Evolutionary conservation across 176 grass and related monocot species (phyloP).

Genomic region (Olyra latifolia): DNA sequence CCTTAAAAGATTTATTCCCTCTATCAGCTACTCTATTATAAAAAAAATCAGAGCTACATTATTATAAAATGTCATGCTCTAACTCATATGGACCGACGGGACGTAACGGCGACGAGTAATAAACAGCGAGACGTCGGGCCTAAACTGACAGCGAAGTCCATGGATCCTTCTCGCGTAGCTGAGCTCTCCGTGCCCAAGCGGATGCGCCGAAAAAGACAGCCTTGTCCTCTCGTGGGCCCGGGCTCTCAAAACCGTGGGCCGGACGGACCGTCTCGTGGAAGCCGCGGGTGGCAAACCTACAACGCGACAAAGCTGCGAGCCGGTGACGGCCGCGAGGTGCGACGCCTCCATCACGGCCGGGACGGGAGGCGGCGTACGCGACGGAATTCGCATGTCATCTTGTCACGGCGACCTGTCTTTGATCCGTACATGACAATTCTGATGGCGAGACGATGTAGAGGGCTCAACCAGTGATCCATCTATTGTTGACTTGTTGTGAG

Average conservation of each 20-base stretch:
- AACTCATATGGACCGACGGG: background rate
- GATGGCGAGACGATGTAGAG: slow-evolving; percentile 23
- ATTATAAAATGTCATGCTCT: no score
- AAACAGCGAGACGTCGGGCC: background rate
- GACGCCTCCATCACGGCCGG: background rate
- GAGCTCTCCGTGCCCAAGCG: background rate
- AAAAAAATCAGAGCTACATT: no score
- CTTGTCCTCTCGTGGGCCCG: background rate
- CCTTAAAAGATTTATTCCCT: no score
- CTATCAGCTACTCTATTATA: no score
- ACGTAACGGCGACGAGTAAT: background rate
- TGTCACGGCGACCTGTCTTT: background rate
- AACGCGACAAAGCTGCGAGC: background rate
- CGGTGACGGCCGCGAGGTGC: background rate
- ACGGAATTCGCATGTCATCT: background rate
- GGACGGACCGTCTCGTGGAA: background rate
- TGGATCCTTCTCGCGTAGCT: background rate
- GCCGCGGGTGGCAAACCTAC: background rate
- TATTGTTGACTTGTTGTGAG: no score
- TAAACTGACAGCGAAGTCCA: background rate
- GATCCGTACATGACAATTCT: background rate
- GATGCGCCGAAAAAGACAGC: background rate
- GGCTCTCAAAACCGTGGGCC: background rate
- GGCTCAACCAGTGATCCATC: background rate
- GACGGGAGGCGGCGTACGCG: background rate